phyloP scores from a whole-genome alignment of 192 early-diverging fungal genomes.

The Coemansia sp. region DNA sequence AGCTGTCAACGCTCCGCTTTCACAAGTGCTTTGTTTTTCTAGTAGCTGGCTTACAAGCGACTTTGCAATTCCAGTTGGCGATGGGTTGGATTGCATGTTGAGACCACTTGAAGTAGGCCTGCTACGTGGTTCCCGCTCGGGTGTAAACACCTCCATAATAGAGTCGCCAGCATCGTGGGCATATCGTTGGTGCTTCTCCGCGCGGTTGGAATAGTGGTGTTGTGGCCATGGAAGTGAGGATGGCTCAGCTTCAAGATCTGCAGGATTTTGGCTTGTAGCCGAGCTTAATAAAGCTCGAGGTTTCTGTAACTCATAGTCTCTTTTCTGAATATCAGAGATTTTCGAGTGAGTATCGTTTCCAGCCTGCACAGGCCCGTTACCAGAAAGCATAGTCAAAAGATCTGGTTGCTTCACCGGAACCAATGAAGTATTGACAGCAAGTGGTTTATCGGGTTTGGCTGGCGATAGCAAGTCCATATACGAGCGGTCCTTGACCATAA shows the following conservation, averaged over 20 bases:
- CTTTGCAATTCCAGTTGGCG: conserved; percentile 9
- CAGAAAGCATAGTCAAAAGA: conserved; percentile 25
- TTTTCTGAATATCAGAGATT: too few relatives aligned
- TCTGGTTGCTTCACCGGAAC: conserved; percentile 4
- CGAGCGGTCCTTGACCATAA: conserved; percentile 39
- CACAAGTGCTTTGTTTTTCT: conserved; percentile 4
- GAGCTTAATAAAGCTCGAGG: too few relatives aligned
- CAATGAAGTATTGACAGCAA: not conserved
- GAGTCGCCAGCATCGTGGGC: conserved; percentile 41
- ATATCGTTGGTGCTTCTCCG: not conserved
- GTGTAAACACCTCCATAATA: conserved; percentile 54
- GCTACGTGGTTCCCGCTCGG: conserved; percentile 22
- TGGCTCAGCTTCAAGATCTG: too few relatives aligned
- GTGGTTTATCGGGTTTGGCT: conserved; percentile 12
- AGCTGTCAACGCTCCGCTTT: not conserved
- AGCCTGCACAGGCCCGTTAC: too few relatives aligned
- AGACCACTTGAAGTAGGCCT: not conserved
- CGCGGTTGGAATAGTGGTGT: too few relatives aligned
- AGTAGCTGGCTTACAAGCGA: conserved; percentile 15
- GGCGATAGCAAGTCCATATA: conserved; percentile 51
- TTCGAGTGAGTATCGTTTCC: too few relatives aligned
- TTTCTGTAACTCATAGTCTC: too few relatives aligned
- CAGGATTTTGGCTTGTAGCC: too few relatives aligned
- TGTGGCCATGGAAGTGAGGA: too few relatives aligned
- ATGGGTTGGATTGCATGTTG: not conserved